Evolutionary conservation across 495 filamentous ascomycete genomes (phyloP), one percentile per base, ranked within the genome.

Genomic region (Aspergillus bridgeri): DNA sequence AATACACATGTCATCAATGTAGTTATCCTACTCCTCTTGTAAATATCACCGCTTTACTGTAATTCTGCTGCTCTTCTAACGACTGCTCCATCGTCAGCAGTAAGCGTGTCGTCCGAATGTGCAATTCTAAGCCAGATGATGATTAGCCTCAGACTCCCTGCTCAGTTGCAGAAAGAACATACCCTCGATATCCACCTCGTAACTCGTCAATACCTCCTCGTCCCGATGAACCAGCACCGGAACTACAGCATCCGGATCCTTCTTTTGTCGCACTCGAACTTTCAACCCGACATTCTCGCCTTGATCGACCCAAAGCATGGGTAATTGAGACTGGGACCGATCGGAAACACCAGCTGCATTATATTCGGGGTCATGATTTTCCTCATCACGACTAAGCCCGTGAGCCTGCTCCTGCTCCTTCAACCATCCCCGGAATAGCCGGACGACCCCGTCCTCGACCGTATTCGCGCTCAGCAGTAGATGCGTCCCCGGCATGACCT

Each of bases 391-490:
- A 38, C 11, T 3, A 15, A 4, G 1, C 53, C 33, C 5, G 6
- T 19, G 57, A 60, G 51, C 53, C 20, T 59, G 50, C n/a, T 62
- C 60, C 38, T 66, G 73, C 52, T 73, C 73, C n/a, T 78, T 73
- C 49, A 93, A 70, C 89, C 89, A 92, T 38, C 82, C 73, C 29
- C 87, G 77, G 75, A 81, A 91, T 42, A 91, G 72, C 9, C 89
- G 79, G 38, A 87, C 70, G 19, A 89, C 72, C 9, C 82, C 83
- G 52, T 91, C 85, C 51, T 79, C 75, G 18, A 91, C 68, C 45
- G 81, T 85, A 50, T 84, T 77, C 49, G 83, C 81, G 62, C 81
- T 83, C 44, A 81, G 66, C 59, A 89, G 18, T 83, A 66, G 42
- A 79, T 83, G 58, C 59, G 74, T 62, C 9, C 78, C 78, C 6